Percentiles rank a stretch among this genome's conserved stretches.
Conservation (phyloP, 2,329 filamentous ascomycete genomes). For the Colletotrichum sp. region DNA sequence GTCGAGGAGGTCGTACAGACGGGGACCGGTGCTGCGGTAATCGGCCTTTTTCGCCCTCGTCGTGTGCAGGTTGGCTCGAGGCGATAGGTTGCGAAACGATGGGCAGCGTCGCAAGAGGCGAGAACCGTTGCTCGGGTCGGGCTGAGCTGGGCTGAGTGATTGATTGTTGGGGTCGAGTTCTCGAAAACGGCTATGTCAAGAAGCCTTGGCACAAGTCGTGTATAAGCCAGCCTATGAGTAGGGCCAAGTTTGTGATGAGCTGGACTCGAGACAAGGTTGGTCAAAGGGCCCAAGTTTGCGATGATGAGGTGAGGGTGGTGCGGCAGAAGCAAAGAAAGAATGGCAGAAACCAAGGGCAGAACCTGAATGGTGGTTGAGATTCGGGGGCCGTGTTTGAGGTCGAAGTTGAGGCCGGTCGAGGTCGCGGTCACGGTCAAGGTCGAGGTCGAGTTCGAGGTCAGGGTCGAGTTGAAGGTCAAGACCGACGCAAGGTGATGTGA, state of each 20-base stretch:
- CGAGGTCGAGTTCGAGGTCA: neutral
- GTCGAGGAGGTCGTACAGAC: slow-evolving; percentile 10
- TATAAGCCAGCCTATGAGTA: neutral
- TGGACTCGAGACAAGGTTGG: neutral
- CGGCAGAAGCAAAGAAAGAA: neutral
- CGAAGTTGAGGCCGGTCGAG: neutral
- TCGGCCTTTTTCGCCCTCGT: slow-evolving; percentile 10
- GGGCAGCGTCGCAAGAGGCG: slow-evolving; percentile 14
- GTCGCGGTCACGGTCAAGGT: neutral
- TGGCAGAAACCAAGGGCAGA: neutral
- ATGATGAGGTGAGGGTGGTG: neutral
- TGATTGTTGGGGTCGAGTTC: neutral
- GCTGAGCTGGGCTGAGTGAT: neutral
- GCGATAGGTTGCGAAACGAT: slow-evolving; percentile 4
- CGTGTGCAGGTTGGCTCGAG: neutral
- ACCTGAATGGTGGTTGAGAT: neutral
- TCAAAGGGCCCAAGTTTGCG: neutral
- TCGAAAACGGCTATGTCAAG: neutral
- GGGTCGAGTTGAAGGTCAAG: neutral
- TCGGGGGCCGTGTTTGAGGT: neutral
- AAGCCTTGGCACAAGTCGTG: neutral
- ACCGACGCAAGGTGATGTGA: slow-evolving; percentile 9
- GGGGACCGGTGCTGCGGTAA: slow-evolving; percentile 15
- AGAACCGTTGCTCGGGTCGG: slow-evolving; percentile 18
- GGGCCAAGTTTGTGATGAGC: neutral